phyloP scores from a whole-genome alignment of 2,329 filamentous ascomycete species.

The Cladosporium austrohemisphaericum region DNA sequence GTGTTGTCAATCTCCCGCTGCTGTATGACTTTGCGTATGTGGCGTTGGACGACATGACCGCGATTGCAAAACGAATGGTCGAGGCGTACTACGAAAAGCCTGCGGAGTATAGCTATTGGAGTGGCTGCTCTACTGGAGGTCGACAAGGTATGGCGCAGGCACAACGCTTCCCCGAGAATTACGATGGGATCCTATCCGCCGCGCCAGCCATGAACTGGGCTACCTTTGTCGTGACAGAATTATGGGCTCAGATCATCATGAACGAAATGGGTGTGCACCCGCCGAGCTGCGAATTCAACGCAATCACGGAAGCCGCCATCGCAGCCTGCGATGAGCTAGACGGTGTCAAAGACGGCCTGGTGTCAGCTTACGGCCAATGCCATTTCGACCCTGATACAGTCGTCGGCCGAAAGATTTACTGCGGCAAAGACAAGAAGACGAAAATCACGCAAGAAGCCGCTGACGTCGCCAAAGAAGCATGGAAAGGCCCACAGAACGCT shows the following conservation, averaged over 20 bases:
- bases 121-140: conserved; percentile 48
- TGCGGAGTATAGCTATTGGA: conserved; percentile 44
- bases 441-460: conserved; percentile 41
- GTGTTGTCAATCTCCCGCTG: conserved; percentile 45
- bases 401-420: conserved; percentile 33
- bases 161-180: conserved; percentile 45
- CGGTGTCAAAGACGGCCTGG: conserved; percentile 46
- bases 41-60: conserved; percentile 26
- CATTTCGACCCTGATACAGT: conserved; percentile 37
- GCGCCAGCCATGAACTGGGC: conserved; percentile 41
- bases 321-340: conserved; percentile 52
- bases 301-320: conserved; percentile 39
- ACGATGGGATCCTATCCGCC: conserved; percentile 47
- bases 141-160: conserved; percentile 45
- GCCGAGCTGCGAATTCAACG: conserved; percentile 42
- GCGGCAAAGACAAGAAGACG: conserved; percentile 42
- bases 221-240: conserved; percentile 38
- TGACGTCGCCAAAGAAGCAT: conserved; percentile 38
- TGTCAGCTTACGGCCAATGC: conserved; percentile 46
- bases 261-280: conserved; percentile 41
- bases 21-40: conserved; percentile 47
- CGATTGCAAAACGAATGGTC: conserved; percentile 31
- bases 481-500: conserved; percentile 37
- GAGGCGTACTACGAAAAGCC: conserved; percentile 37
- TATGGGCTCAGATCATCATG: conserved; percentile 41